Conservation (phyloP, 331 rosid species). For the Dryas integrifolia region DNA sequence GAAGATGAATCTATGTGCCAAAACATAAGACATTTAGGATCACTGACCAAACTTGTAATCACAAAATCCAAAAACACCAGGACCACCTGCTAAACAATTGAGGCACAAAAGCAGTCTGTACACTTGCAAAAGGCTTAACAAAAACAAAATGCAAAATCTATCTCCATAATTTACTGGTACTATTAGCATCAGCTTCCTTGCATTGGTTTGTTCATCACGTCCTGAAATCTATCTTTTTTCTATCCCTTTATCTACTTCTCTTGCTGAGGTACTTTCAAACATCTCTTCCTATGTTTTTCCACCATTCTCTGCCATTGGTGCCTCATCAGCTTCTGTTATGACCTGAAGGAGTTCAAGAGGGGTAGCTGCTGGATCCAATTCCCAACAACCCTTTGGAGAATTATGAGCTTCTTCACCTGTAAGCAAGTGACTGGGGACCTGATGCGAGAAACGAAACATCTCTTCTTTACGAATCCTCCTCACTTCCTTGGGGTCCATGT, state of each 20-base stretch:
- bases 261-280: not conserved
- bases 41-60: not conserved
- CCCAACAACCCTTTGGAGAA: conserved; percentile 39
- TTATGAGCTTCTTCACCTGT: conserved; percentile 40
- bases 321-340: conserved; percentile 21
- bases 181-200: conserved; percentile 14
- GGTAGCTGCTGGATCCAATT: conserved; percentile 49
- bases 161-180: conserved; percentile 1
- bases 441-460: conserved; percentile 47
- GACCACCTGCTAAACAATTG: conserved; percentile 2
- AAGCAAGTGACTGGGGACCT: conserved; percentile 40
- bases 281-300: not conserved
- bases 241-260: not conserved
- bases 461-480: conserved; percentile 35
- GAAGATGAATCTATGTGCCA: too few species aligned
- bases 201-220: not conserved
- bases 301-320: conserved; percentile 16
- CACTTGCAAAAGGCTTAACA: not conserved
- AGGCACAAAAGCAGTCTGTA: not conserved
- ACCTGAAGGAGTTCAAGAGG: conserved; percentile 40
- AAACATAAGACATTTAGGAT: too few species aligned
- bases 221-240: conserved; percentile 10
- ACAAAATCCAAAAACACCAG: not conserved
- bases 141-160: not conserved
- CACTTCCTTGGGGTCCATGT: conserved; percentile 26